Evolutionary conservation across 116 monocot species (phyloP).

Genomic region (Dioscorea cayenensis): DNA sequence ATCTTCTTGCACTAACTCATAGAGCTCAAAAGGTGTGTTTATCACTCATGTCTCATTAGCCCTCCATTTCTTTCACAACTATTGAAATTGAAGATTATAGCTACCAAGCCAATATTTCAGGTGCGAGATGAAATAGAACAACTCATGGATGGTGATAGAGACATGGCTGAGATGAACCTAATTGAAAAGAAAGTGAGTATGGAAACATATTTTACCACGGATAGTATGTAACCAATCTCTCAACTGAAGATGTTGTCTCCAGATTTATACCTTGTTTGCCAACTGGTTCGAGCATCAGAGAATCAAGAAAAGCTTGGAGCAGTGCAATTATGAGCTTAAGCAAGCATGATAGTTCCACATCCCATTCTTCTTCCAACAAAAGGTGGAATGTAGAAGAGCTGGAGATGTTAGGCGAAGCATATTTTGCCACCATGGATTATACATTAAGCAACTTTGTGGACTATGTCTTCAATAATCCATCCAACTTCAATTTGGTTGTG

Average conservation of each 20-base stretch:
- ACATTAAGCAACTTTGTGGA: constrained; percentile 54
- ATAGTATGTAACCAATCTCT: not conserved
- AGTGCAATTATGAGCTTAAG: constrained; percentile 14
- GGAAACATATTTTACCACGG: constrained; percentile 25
- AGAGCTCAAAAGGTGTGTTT: constrained; percentile 61
- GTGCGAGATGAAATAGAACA: constrained; percentile 70
- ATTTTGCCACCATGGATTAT: constrained; percentile 61
- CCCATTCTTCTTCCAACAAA: constrained; percentile 23
- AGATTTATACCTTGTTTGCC: constrained; percentile 59
- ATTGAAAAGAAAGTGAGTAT: constrained; percentile 55
- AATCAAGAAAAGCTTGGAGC: constrained; percentile 25
- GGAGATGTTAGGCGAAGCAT: constrained; percentile 80
- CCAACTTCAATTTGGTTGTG: constrained; percentile 50
- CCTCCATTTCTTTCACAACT: not conserved
- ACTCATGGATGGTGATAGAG: constrained; percentile 77
- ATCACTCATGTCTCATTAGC: not conserved
- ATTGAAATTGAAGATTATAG: not conserved
- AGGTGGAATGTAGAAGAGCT: constrained; percentile 41
- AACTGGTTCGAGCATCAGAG: constrained; percentile 20
- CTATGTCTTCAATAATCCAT: constrained; percentile 41
- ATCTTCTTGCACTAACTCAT: constrained; percentile 66
- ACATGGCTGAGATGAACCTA: constrained; percentile 84
- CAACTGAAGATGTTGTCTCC: constrained; percentile 7
- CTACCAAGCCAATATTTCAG: constrained; percentile 20
- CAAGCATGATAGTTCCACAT: constrained; percentile 24